Conservation (phyloP, 1,139 yeast genomes). For the Zygosaccharomyces sapae region DNA sequence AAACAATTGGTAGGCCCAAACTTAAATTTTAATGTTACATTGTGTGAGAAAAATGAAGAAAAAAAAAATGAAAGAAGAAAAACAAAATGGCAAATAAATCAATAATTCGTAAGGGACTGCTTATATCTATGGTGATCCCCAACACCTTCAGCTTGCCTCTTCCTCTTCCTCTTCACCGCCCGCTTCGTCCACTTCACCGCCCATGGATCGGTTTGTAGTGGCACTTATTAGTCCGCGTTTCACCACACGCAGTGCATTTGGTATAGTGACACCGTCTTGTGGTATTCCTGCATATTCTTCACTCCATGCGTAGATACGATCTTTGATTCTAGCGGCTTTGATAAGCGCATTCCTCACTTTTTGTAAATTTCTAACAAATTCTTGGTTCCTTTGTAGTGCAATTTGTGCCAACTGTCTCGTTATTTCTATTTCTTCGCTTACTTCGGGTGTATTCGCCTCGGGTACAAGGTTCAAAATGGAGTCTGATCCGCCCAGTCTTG, state of each 20-base stretch:
- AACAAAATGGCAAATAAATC: background rate
- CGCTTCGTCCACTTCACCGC: conserved; percentile 18
- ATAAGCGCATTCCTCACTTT: conserved; percentile 69
- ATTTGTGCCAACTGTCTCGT: conserved; percentile 64
- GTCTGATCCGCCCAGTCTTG: conserved; percentile 40
- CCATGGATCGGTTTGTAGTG: conserved; percentile 33
- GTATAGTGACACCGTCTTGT: conserved; percentile 40
- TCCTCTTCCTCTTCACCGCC: conserved; percentile 22
- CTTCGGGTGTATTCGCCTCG: conserved; percentile 46
- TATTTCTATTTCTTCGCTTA: conserved; percentile 56
- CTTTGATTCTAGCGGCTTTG: conserved; percentile 71
- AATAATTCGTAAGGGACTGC: background rate
- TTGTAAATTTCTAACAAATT: conserved; percentile 73
- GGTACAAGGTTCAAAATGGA: conserved; percentile 18
- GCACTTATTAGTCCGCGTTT: conserved; percentile 38
- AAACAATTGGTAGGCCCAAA: conserved; percentile 31
- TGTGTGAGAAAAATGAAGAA: no score
- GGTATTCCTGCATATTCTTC: conserved; percentile 76
- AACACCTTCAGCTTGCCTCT: background rate
- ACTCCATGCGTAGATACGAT: conserved; percentile 73
- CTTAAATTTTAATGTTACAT: background rate
- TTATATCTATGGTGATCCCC: background rate
- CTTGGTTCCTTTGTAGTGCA: conserved; percentile 83
- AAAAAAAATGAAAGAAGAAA: no score
- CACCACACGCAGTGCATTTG: conserved; percentile 34